Base-by-base conservation (phyloP, 2,329 filamentous ascomycete genomes). In the Nemania sp. region DNA sequence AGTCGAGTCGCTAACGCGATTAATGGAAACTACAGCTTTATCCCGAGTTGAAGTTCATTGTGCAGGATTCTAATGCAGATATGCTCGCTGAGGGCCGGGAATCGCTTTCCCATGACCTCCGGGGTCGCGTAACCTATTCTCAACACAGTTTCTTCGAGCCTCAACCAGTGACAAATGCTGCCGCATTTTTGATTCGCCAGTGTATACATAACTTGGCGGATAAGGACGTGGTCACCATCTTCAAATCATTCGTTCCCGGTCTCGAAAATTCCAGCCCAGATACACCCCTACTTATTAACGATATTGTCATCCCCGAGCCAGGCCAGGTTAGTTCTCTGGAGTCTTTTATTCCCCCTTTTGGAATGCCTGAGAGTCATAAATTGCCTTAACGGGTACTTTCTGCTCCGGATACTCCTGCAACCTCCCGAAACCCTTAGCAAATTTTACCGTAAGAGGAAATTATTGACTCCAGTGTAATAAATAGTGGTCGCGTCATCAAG, bases 71-170 rank as follows among this genome's bases (percentile, higher is more conserved):
- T 10, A 15, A 41, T 0, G n/a, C 18, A 11, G 43, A 69, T 27
- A 76, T 74, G 72, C 65, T 75, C 11, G 64, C 27, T 3, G 24
- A 73, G 43, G 74, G 73, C 15, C 45, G 68, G 24, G 24, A 43
- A 1, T 49, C 67, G 6, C 59, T 75, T 3, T 53, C 66, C 3
- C 38, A 64, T n/a, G 56, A 64, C 3, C 32, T 73, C 11, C 27
- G 18, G 10, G 70, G 60, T 5, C 72, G 74, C 26, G 53, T 76
- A 5, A 27, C 62, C 0, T 76, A 70, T 35, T 27, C n/a, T 22
- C 45, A 75, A 62, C 64, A 72, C 47, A 66, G 61, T 58, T 78
- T 78, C 70, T 78, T 77, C 62, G 54, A 73, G 10, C 72, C 73
- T 0, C 75, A 78, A 59, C 71, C 70, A 2, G 4, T 58, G 0